These are phyloP conservation scores for Narthecium ossifragum DNA, from an alignment of 106 monocot species.

Conservation along the genomic window DNA sequence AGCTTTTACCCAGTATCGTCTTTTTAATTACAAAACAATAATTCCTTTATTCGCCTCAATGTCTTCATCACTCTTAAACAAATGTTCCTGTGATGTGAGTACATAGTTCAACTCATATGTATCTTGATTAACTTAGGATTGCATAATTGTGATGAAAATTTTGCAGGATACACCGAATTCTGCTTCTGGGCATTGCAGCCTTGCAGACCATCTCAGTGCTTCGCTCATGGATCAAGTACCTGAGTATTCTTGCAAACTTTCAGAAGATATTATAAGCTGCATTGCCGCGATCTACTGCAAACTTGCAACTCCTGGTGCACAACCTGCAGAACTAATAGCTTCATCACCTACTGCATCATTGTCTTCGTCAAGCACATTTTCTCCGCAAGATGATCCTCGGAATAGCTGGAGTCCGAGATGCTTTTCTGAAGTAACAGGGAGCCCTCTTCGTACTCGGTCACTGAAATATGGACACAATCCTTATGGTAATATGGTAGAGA, in stretches of 20 bases:
- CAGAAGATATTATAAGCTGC: constrained; percentile 86
- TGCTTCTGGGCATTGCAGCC: constrained; percentile 35
- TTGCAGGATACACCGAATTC: constrained; percentile 30
- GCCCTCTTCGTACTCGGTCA: constrained; percentile 27
- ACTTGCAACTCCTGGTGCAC: constrained; percentile 30
- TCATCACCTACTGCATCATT: constrained; percentile 58
- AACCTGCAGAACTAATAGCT: constrained; percentile 16
- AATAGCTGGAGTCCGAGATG: constrained; percentile 63
- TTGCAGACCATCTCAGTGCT: constrained; percentile 68
- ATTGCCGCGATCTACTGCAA: constrained; percentile 78
- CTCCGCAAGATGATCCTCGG: constrained; percentile 33
- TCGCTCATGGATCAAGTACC: constrained; percentile 56
- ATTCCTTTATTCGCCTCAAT: not conserved
- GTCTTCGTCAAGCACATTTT: constrained; percentile 65
- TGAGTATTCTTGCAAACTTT: constrained; percentile 57
- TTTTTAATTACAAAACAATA: not conserved
- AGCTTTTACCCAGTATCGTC: not conserved
- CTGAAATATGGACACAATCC: constrained; percentile 25
- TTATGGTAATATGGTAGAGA: constrained; percentile 37
- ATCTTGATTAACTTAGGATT: no score
- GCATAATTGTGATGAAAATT: not conserved
- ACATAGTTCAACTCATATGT: no score
- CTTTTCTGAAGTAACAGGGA: constrained; percentile 30
- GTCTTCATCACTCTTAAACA: not conserved
- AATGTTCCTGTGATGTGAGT: not conserved